These are phyloP conservation scores for Fistulifera solaris DNA, from an alignment of 108 stramenopile genomes.

Conservation along the genomic window DNA sequence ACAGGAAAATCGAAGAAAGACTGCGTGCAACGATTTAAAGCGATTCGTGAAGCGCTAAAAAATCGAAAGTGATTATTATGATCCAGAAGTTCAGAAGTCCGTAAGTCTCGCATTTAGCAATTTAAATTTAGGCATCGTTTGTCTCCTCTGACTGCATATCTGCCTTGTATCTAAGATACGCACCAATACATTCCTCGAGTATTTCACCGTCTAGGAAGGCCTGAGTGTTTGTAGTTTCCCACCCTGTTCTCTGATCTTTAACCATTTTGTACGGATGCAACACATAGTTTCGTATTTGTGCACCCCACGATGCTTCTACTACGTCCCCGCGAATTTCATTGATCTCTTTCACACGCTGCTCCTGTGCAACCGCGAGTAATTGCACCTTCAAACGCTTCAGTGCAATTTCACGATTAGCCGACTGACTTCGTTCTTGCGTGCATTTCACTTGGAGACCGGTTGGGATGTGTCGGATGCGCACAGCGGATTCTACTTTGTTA, in stretches of 20 bases:
- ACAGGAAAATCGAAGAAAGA: slow-evolving; percentile 91
- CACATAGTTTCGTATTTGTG: slow-evolving; percentile 96
- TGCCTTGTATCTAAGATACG: slow-evolving; percentile 41
- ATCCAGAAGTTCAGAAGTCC: no score
- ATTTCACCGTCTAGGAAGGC: slow-evolving; percentile 70
- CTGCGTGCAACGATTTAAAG: slow-evolving; percentile 93
- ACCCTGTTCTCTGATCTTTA: slow-evolving; percentile 88
- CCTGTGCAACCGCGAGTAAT: slow-evolving; percentile 62
- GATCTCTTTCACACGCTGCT: slow-evolving; percentile 54
- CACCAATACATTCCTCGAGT: slow-evolving; percentile 70
- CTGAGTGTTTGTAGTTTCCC: slow-evolving; percentile 75
- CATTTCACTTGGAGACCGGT: slow-evolving; percentile 87
- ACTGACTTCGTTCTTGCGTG: slow-evolving; percentile 92
- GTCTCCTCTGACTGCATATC: slow-evolving; percentile 1
- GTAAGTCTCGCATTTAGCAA: no score
- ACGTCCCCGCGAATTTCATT: slow-evolving; percentile 71
- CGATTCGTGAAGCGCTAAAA: slow-evolving; percentile 76
- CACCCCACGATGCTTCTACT: slow-evolving; percentile 88
- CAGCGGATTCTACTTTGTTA: slow-evolving; percentile 98
- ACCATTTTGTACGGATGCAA: slow-evolving; percentile 96
- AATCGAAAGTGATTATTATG: slow-evolving; percentile 40
- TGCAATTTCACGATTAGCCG: slow-evolving; percentile 79
- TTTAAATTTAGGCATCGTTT: no score
- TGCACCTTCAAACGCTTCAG: slow-evolving; percentile 81
- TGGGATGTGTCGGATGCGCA: slow-evolving; percentile 95